Evolutionary conservation across 2,329 filamentous ascomycete genomes (phyloP).

Genomic region (Cryphonectria naterciae): DNA sequence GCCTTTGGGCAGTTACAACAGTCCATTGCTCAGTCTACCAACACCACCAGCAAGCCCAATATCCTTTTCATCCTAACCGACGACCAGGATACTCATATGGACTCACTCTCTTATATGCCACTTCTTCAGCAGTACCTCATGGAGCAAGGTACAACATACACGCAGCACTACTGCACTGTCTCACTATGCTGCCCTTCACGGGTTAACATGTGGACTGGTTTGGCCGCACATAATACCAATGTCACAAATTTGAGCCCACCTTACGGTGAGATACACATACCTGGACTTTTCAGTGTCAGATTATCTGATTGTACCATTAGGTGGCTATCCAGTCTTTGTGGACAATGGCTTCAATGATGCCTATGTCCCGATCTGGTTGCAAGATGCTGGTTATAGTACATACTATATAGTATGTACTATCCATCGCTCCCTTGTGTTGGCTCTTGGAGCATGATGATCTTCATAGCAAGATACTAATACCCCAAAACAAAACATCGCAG

Average conservation of each 20-base stretch:
- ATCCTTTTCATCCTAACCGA: conserved; percentile 68
- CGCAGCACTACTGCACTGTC: conserved; percentile 63
- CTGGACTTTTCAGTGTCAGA: neutral
- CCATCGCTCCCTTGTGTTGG: neutral
- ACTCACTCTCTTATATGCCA: conserved; percentile 63
- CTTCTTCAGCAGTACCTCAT: conserved; percentile 55
- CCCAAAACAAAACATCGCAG: neutral
- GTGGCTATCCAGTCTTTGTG: conserved; percentile 69
- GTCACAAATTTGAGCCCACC: conserved; percentile 62
- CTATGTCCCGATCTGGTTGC: conserved; percentile 72
- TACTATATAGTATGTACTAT: conserved; percentile 57
- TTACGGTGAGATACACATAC: conserved; percentile 50
- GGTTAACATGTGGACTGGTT: conserved; percentile 65
- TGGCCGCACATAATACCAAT: conserved; percentile 67
- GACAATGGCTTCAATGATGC: conserved; percentile 66
- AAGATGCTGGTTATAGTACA: conserved; percentile 68
- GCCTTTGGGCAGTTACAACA: conserved; percentile 1
- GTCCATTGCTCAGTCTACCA: neutral
- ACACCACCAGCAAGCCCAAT: conserved; percentile 45
- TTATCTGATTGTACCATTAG: conserved; percentile 33
- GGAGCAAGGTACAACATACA: conserved; percentile 59
- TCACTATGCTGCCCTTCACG: conserved; percentile 65
- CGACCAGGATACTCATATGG: conserved; percentile 65
- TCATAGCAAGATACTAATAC: too few species aligned
- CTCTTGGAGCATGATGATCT: neutral